Base-by-base conservation (phyloP, 1,139 yeast genomes). In the Lizanozyma gosingica region DNA sequence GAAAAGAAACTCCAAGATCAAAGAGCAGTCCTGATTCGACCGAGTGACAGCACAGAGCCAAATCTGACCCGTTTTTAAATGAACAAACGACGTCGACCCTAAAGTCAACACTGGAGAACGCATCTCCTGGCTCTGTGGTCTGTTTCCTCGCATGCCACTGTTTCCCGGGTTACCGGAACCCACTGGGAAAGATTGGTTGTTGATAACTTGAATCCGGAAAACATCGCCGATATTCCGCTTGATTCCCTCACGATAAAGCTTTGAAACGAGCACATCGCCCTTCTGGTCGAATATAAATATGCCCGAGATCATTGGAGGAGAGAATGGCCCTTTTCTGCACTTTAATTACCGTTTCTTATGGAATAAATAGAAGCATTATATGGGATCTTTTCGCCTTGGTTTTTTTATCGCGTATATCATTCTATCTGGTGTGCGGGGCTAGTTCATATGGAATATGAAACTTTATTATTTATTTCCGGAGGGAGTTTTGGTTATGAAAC, bases 71-170 rank as follows among this genome's bases (percentile, higher is more conserved):
- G 80, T 76, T 48, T 78, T 76, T 39, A 86, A 81, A 54, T 88
- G 90, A 37, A 88, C 71, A 56, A 90, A 92, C 0, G 96, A 83
- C 0, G 97, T 92, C 1, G 95, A 85, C 2, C 98, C 98, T 35
- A 92, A 63, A 0, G 97, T 92, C 41, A 90, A 63, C 4, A 92
- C 80, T 0, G 98, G 98, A 2, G 94, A 82, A 47, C 84, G 71
- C 27, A 69, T 64, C 51, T 73, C 68, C 29, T 54, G 47, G 32
- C 39, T 39, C 38, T 33, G 35, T 42, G 36, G 52, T 14, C 36
- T 17, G 8, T n/a, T 35, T 29, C 17, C 16, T n/a, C 4, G 16
- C 14, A n/a, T 34, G 17, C 34, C 43, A 44, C 39, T 41, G 40
- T 6, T 39, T n/a, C 42, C 4, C 41, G 41, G n/a, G 46, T 35